Percentiles rank a stretch among this genome's conserved stretches.
Conservation (phyloP, 1,284 basidiomycete genomes). For the Tranzscheliella williamsii region DNA sequence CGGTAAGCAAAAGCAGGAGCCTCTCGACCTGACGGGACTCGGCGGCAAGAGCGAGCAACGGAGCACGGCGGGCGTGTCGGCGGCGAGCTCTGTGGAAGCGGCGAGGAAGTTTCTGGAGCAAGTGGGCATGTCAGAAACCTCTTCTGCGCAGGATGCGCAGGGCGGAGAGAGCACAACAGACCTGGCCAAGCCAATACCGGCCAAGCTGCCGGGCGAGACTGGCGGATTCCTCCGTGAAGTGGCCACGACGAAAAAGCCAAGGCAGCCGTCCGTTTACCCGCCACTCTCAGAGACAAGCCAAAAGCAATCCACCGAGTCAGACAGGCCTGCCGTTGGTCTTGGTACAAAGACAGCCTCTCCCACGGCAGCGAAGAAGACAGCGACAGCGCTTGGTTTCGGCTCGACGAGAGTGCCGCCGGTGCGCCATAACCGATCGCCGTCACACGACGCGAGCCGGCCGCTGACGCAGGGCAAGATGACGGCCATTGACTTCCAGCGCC, state of each 20-base stretch:
- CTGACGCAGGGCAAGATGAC: slow-evolving; percentile 4
- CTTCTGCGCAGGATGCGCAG: neutral
- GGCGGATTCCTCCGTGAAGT: slow-evolving; percentile 25
- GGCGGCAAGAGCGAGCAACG: too few species aligned
- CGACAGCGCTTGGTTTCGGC: slow-evolving; percentile 27
- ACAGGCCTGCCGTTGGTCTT: too few species aligned
- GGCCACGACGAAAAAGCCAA: too few species aligned
- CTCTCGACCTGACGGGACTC: slow-evolving; percentile 5
- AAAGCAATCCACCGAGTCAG: too few species aligned
- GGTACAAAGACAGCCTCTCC: too few species aligned
- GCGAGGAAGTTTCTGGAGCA: slow-evolving; percentile 23
- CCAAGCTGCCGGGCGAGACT: slow-evolving; percentile 24
- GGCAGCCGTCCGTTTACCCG: too few species aligned
- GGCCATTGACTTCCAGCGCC: slow-evolving; percentile 34
- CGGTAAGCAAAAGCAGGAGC: neutral
- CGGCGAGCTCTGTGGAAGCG: slow-evolving; percentile 21
- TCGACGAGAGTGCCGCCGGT: too few species aligned
- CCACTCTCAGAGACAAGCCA: too few species aligned
- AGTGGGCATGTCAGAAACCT: slow-evolving; percentile 16
- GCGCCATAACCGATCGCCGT: too few species aligned
- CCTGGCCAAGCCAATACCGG: slow-evolving; percentile 4
- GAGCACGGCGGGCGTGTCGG: neutral
- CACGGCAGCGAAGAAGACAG: slow-evolving; percentile 9
- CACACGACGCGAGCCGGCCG: neutral
- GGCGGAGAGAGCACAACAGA: neutral